Percentiles rank a stretch among this genome's conserved stretches.
These are phyloP conservation scores for Phalaenopsis aphrodite DNA, from an alignment of 106 monocot genomes.

Conservation along the genomic window DNA sequence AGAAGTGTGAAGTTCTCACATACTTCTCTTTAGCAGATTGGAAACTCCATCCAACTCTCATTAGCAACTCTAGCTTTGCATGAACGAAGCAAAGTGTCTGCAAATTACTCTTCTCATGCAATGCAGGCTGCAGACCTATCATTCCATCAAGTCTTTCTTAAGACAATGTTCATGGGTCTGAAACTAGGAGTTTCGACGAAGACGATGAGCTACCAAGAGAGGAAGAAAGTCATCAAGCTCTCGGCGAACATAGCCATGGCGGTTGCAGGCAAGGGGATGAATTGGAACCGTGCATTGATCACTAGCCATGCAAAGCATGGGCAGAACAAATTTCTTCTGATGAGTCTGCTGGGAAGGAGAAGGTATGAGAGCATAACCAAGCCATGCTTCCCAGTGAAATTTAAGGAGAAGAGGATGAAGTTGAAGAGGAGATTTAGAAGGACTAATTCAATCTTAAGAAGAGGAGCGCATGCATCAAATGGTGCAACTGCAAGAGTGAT, in stretches of 20 bases:
- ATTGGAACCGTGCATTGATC: slow-evolving; percentile 53
- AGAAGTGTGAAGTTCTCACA: too few relatives aligned
- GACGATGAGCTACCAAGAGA: slow-evolving; percentile 35
- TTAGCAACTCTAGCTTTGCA: too few relatives aligned
- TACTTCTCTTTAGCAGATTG: too few relatives aligned
- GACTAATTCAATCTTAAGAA: background rate
- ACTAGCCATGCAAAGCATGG: slow-evolving; percentile 8
- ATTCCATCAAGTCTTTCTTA: slow-evolving; percentile 44
- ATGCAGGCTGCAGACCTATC: slow-evolving; percentile 4
- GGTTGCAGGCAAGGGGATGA: slow-evolving; percentile 20
- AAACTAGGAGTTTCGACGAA: slow-evolving; percentile 12
- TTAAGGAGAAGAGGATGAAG: background rate
- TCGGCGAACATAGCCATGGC: slow-evolving; percentile 58
- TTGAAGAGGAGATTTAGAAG: background rate
- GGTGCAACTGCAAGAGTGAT: slow-evolving; percentile 6
- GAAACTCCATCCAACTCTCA: too few relatives aligned
- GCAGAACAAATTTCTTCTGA: background rate
- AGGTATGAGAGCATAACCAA: slow-evolving; percentile 5
- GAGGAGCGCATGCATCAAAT: background rate
- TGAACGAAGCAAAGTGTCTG: background rate
- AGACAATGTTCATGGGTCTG: slow-evolving; percentile 43
- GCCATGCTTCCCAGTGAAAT: background rate
- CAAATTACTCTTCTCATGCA: background rate
- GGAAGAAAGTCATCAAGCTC: slow-evolving; percentile 59
- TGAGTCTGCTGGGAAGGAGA: slow-evolving; percentile 3